Evolutionary conservation across 805 yeast species (phyloP), one percentile per base, ranked within the genome.

Genomic region (Suhomyces emberorum): DNA sequence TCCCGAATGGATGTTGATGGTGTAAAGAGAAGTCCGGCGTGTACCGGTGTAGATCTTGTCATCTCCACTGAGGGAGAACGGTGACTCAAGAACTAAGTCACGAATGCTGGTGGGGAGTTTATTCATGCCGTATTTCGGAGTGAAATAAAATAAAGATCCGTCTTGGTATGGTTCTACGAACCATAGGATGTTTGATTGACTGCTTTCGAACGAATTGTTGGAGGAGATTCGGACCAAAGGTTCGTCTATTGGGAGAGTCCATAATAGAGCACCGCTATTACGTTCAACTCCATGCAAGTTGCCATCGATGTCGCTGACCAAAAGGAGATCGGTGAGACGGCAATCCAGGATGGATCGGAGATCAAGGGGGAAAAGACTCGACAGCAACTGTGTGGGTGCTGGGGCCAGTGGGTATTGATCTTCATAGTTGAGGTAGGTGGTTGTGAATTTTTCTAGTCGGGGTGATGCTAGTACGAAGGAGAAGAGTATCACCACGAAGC

Each of bases 11-110:
- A 87, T 73, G 56, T 89, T 79, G 15, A 91, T 70, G 3, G 86
- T 76, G 50, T 81, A 84, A 41, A 93, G 70, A 0, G 88, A 78
- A 0, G 98, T 79, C 34, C 72, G 76, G 39, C 93, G 69, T 4
- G 80, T 70, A 3, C 98, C 98, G 0, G 97, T 89, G 59, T 88
- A 93, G 2, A 88, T 76, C 49, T 85, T 86, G 54, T 88, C 93
- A 45, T 80, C 85, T 3, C 83, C 79, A 35, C 61, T 63, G 16
- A 87, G 59, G 2, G 93, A 81, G 57, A 91, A 86, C 0, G 98
- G 98, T 1, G 96, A 83, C 45, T 86, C 83, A 42, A 77, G 56
- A 0, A 93, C 87, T 38, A 93, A 67, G 42, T 83, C 83, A 44
- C 78, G 77, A 17, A 93, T 84, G 4, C 88, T 73, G 0, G 91